Evolutionary conservation across 441 rosid species (phyloP), one percentile per base, ranked within the genome.

Genomic region (Cnidoscolus chayamansa): DNA sequence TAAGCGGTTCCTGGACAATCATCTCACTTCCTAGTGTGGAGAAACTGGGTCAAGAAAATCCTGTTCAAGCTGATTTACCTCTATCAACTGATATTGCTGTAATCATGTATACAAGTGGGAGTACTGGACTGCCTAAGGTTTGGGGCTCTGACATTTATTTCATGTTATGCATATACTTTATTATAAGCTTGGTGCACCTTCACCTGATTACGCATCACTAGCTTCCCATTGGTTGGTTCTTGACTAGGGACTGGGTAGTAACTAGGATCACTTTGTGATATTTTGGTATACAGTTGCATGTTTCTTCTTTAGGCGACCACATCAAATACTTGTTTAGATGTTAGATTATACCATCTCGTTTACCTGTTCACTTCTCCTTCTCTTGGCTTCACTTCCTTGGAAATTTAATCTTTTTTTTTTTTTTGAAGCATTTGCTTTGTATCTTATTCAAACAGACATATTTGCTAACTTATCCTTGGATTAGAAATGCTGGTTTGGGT

Each of bases 71-170:
- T 37, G 88, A 82, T 77, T 86, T 90, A 67, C 99, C 99, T n/a
- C 80, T 85, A 73, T 54, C 93, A 69, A 80, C 86, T 68, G 98
- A 95, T 79, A 77, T 90, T 77, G 99, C 98, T 69, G 95, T 95
- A 65, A 90, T 95, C 70, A 93, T 95, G 99, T 95, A 95, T 79
- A 95, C 99, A 70, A 95, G 99, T 82, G 99, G 99, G 70, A 93
- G 99, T 76, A 90, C 98, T 71, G 97, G 97, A 32, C 76, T 93
- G 85, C 97, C 98, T 15, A 96, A 96, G 97, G 99, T 93, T 71
- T 72, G 85, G 25, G 25, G 25, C 25, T 25, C 25, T 25, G 25
- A 25, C 63, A 37, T 65, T 43, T 10, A n/a, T 54, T 74, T 19
- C 50, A 16, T 68, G 47, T 54, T 76, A 19, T 15, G 3, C 25